A percentile compares a stretch with the other conserved stretches of the same genome.
Conservation (phyloP, 2,329 filamentous ascomycete species). For the Fusarium longipes region DNA sequence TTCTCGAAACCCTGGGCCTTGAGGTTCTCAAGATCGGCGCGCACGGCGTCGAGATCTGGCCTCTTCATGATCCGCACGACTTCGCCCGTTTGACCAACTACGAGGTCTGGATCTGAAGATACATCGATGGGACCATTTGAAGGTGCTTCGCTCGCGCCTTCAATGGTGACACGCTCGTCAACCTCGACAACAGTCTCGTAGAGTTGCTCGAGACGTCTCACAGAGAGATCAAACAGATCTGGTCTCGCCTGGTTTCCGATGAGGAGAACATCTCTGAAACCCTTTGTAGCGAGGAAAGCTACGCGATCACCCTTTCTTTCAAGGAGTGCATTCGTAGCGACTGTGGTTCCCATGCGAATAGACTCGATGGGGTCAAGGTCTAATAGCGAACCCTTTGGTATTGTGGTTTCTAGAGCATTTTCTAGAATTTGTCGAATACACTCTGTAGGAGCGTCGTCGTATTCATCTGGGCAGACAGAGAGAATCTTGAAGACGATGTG, state of each 20-base stretch:
- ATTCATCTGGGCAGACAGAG: slow-evolving; percentile 74
- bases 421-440: slow-evolving; percentile 68
- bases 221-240: slow-evolving; percentile 78
- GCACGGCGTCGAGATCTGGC: slow-evolving; percentile 66
- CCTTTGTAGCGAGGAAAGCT: slow-evolving; percentile 76
- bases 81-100: slow-evolving; percentile 75
- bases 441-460: slow-evolving; percentile 78
- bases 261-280: slow-evolving; percentile 76
- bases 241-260: slow-evolving; percentile 81
- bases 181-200: slow-evolving; percentile 78
- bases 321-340: slow-evolving; percentile 80
- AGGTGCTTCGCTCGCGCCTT: slow-evolving; percentile 79
- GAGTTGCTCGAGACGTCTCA: slow-evolving; percentile 73
- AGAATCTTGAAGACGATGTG: slow-evolving; percentile 45
- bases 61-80: slow-evolving; percentile 72
- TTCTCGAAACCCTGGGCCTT: slow-evolving; percentile 68
- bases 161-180: slow-evolving; percentile 79
- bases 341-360: slow-evolving; percentile 84
- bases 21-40: slow-evolving; percentile 67
- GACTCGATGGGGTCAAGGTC: slow-evolving; percentile 63
- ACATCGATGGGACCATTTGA: slow-evolving; percentile 61
- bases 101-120: slow-evolving; percentile 63
- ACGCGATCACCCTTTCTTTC: slow-evolving; percentile 79
- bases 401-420: slow-evolving; percentile 47
- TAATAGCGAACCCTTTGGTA: slow-evolving; percentile 51